A percentile compares a stretch with the other conserved stretches of the same genome.
Evolutionary conservation across 2,329 filamentous ascomycete species (phyloP).

Genomic region (Zasmidium citrigriseum): DNA sequence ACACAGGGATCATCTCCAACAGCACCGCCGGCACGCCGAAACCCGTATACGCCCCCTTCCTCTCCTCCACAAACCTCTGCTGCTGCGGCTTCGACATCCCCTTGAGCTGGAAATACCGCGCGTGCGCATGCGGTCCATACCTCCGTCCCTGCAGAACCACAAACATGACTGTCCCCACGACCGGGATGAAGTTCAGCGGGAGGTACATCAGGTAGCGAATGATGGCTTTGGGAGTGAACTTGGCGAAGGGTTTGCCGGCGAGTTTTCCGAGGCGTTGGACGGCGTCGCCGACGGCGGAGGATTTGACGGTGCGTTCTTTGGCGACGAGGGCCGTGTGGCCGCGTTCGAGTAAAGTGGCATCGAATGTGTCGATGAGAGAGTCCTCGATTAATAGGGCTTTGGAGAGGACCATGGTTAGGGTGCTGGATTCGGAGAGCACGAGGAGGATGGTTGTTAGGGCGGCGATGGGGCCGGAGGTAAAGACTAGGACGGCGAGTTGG

Average conservation of each 20-base stretch:
- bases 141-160: constrained; percentile 67
- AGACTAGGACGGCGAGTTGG: constrained; percentile 77
- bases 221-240: constrained; percentile 59
- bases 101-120: constrained; percentile 88
- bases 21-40: constrained; percentile 78
- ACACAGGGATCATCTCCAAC: constrained; percentile 80
- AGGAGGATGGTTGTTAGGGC: constrained; percentile 72
- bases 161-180: constrained; percentile 82
- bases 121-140: constrained; percentile 56
- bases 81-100: constrained; percentile 69
- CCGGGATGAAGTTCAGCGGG: constrained; percentile 88
- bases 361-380: constrained; percentile 84
- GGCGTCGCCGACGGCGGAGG: constrained; percentile 49
- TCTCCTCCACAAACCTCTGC: constrained; percentile 68
- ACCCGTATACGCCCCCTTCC: constrained; percentile 76
- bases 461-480: constrained; percentile 82
- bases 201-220: constrained; percentile 82
- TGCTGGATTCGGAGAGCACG: constrained; percentile 55
- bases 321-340: constrained; percentile 65
- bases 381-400: constrained; percentile 78
- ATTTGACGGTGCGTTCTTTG: constrained; percentile 71
- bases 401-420: constrained; percentile 55
- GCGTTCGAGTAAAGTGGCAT: constrained; percentile 63
- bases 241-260: constrained; percentile 55
- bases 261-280: constrained; percentile 60